Evolutionary conservation across 108 stramenopile species (phyloP).

Genomic region (Cyclotella baltica): DNA sequence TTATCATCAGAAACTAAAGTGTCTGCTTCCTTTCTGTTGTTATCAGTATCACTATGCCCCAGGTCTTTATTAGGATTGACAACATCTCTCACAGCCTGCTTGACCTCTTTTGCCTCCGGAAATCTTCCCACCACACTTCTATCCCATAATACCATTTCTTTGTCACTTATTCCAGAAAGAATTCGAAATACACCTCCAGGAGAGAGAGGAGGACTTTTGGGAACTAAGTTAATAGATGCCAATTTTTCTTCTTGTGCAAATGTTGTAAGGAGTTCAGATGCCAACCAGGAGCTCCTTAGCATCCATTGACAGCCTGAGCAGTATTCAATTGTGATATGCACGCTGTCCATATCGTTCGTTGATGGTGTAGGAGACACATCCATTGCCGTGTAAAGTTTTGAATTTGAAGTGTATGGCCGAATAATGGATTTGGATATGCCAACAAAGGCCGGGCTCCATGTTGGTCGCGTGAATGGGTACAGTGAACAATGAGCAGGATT

Average conservation of each 20-base stretch:
- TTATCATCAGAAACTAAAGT: conserved; percentile 5
- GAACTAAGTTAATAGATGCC: conserved; percentile 60
- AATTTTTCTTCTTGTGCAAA: conserved; percentile 61
- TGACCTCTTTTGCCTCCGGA: conserved; percentile 84
- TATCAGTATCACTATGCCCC: conserved; percentile 91
- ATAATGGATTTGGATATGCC: too few relatives aligned
- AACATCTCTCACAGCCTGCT: conserved; percentile 77
- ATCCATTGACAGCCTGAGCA: conserved; percentile 89
- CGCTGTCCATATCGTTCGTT: neutral
- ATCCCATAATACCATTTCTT: conserved; percentile 55
- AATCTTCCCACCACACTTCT: conserved; percentile 65
- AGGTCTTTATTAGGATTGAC: conserved; percentile 67
- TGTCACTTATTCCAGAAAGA: neutral
- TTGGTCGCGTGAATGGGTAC: too few relatives aligned
- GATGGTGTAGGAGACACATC: neutral
- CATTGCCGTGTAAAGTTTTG: too few relatives aligned
- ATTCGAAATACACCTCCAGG: conserved; percentile 48
- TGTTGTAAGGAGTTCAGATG: conserved; percentile 83
- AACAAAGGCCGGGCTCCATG: too few relatives aligned
- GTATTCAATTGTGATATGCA: conserved; percentile 74
- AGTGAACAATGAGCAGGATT: too few relatives aligned
- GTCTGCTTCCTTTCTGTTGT: neutral
- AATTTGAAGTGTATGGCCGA: too few relatives aligned
- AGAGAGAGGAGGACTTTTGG: conserved; percentile 41
- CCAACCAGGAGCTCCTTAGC: conserved; percentile 77